Evolutionary conservation across 352 stramenopile genomes (phyloP).

Genomic region (Phytophthora fragariae): DNA sequence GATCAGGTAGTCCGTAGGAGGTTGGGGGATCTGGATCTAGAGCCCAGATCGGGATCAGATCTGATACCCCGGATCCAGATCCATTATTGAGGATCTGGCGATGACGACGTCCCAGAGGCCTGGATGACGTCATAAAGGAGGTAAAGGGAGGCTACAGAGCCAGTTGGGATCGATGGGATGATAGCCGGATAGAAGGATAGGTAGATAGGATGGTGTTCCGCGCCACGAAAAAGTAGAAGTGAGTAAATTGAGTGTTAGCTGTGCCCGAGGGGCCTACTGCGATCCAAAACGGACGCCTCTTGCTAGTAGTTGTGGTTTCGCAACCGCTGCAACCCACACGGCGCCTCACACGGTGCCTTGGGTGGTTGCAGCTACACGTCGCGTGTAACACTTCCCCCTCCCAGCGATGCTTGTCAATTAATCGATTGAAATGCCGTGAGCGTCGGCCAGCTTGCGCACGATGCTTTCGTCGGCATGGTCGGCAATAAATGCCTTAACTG

Average conservation of each 20-base stretch:
- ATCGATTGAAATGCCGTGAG: neutral
- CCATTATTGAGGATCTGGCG: too few species aligned
- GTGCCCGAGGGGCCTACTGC: neutral
- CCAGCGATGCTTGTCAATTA: neutral
- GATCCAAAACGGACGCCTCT: neutral
- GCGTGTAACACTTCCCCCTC: conserved; percentile 11
- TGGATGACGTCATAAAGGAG: too few species aligned
- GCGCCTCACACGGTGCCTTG: neutral
- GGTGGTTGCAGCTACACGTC: neutral
- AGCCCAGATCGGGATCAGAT: too few species aligned
- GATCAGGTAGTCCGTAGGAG: too few species aligned
- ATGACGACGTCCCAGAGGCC: too few species aligned
- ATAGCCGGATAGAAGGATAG: too few species aligned
- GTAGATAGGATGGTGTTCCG: too few species aligned
- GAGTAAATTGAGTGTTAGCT: neutral
- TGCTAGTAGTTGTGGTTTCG: conserved; percentile 1
- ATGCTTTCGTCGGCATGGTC: neutral
- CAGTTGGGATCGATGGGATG: too few species aligned
- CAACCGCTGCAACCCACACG: neutral
- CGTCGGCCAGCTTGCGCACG: neutral
- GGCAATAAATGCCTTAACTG: conserved; percentile 6
- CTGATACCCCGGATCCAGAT: too few species aligned
- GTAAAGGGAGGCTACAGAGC: too few species aligned
- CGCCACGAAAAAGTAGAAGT: conserved; percentile 3
- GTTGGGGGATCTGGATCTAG: too few species aligned